Conservation (phyloP, 2,329 filamentous ascomycete genomes). For the Hypoxylon sp. region DNA sequence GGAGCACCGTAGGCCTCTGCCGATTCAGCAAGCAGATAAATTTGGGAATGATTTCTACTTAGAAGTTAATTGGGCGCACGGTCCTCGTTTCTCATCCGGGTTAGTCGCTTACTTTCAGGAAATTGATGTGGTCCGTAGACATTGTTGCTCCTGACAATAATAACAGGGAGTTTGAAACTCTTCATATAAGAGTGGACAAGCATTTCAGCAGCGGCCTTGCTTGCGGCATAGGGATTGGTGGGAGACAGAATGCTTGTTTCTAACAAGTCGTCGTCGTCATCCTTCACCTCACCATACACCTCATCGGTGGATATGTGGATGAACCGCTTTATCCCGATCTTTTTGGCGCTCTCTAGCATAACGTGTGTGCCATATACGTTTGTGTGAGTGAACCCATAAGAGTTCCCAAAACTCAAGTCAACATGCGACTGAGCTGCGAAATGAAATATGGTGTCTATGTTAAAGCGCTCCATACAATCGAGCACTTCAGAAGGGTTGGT, state of each 20-base stretch:
- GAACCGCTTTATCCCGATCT: slow-evolving; percentile 78
- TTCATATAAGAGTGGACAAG: slow-evolving; percentile 89
- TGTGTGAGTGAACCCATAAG: slow-evolving; percentile 83
- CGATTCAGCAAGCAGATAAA: slow-evolving; percentile 81
- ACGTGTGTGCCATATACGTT: slow-evolving; percentile 91
- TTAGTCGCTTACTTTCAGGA: slow-evolving; percentile 77
- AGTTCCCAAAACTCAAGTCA: slow-evolving; percentile 86
- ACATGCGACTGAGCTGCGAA: slow-evolving; percentile 91
- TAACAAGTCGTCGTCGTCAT: slow-evolving; percentile 78
- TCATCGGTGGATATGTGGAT: slow-evolving; percentile 89
- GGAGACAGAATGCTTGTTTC: slow-evolving; percentile 83
- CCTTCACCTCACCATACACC: slow-evolving; percentile 85
- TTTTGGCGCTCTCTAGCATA: slow-evolving; percentile 81
- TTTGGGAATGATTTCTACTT: slow-evolving; percentile 84
- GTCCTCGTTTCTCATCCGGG: not conserved
- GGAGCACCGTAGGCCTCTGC: slow-evolving; percentile 76
- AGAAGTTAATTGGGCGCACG: slow-evolving; percentile 26
- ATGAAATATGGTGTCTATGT: slow-evolving; percentile 85
- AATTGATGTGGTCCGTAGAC: slow-evolving; percentile 89
- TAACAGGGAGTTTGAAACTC: slow-evolving; percentile 84
- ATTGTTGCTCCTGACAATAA: slow-evolving; percentile 87
- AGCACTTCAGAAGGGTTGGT: slow-evolving; percentile 79
- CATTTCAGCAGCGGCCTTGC: slow-evolving; percentile 88
- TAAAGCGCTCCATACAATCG: slow-evolving; percentile 77
- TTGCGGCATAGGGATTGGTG: slow-evolving; percentile 86